Evolutionary conservation across 2,329 filamentous ascomycete genomes (phyloP), one percentile per base, ranked within the genome.

Genomic region (Stagonosporopsis cucurbitacearum): DNA sequence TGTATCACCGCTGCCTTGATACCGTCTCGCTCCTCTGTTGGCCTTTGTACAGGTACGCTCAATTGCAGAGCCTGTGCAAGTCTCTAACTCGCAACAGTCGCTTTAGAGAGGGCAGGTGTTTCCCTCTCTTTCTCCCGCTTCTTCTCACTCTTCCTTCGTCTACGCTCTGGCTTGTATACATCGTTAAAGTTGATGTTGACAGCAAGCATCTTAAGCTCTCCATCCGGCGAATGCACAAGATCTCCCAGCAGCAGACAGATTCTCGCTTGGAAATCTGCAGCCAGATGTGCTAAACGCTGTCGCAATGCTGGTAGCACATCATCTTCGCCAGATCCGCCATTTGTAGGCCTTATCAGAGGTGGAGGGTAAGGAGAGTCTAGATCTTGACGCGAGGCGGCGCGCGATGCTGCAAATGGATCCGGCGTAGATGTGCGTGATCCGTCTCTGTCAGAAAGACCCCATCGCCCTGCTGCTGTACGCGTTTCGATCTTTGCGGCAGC

Each of bases 171-270:
- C 76, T 91, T 86, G 76, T 98, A 98, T 23, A 96, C 90, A 73
- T 98, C 94, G 77, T 99, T 99, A 77, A 98, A 99, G 78, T 98
- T 99, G 92, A 99, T 98, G 36, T 95, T 91, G 42, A 98, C 92
- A 35, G 92, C 95, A 63, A 99, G 79, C 81, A 98, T 98, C 50
- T 94, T 84, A 87, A 99, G 91, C 75, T 99, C 95, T 47, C 93
- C 88, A 74, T 99, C 95, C 0, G 92, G 89, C 77, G 98, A 94
- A 77, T 96, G 94, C 8, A 92, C 90, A 60, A 99, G 76, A 74
- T 99, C 96, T 13, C 95, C 92, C 3, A 99, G 80, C 50, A 99
- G 79, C 36, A 93, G 81, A 73, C 92, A 92, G 44, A 98, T 84
- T 25, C 90, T 85, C 1, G 84, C 83, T 58, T 86, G 84, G 79